phyloP scores from a whole-genome alignment of 768 basidiomycete genomes.

The Termitomyces sp. region DNA sequence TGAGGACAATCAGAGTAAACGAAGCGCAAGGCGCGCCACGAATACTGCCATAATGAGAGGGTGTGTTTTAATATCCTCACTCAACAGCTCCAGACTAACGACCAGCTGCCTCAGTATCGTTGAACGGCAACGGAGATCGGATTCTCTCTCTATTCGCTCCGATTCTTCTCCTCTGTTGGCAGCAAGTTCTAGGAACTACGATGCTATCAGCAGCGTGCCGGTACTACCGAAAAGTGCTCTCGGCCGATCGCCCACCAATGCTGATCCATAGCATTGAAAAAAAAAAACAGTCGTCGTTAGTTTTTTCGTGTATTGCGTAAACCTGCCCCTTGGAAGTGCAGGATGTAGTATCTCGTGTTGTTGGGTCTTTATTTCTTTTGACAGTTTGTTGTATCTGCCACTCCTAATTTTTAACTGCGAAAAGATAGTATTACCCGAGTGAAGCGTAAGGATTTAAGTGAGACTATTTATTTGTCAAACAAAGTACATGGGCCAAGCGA shows the following conservation, averaged over 20 bases:
- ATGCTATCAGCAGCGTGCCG: neutral
- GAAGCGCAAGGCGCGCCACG: conserved; percentile 61
- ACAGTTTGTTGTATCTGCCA: neutral
- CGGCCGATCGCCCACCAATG: neutral
- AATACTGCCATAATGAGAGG: conserved; percentile 78
- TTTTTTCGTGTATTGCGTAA: neutral
- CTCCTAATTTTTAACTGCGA: neutral
- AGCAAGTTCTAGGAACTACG: neutral
- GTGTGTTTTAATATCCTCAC: conserved; percentile 31
- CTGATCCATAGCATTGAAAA: neutral
- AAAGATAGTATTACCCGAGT: neutral
- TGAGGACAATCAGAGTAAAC: conserved; percentile 81
- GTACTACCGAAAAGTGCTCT: neutral
- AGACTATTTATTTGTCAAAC: neutral
- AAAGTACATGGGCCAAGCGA: neutral
- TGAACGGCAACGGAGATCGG: conserved; percentile 39
- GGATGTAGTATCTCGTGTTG: neutral
- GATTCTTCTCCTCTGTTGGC: conserved; percentile 34
- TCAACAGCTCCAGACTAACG: neutral
- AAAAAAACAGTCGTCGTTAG: neutral
- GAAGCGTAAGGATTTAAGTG: neutral
- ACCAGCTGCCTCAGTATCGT: conserved; percentile 37
- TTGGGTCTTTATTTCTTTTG: neutral
- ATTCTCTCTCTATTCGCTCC: conserved; percentile 17
- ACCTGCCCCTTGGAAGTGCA: neutral